phyloP scores from a whole-genome alignment of 805 yeast species.

The Naumovozyma dairenensis region DNA sequence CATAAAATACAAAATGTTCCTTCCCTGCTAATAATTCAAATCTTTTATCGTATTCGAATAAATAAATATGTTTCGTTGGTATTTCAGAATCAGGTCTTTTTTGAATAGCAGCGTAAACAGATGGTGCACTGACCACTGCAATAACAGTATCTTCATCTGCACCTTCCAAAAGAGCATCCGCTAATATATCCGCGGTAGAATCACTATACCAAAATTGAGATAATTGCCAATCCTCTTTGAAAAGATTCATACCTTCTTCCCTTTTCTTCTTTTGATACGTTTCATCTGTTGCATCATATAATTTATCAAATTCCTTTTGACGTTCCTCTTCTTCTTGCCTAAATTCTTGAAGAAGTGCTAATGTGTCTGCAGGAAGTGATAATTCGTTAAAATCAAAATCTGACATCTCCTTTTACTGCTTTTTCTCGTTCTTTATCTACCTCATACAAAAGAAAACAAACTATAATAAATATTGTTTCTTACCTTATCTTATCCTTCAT shows the following conservation, averaged over 20 bases:
- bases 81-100: slow-evolving; percentile 39
- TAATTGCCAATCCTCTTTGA: slow-evolving; percentile 88
- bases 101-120: slow-evolving; percentile 77
- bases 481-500: too few relatives aligned
- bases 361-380: slow-evolving; percentile 37
- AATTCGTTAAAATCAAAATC: too few relatives aligned
- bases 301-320: slow-evolving; percentile 42
- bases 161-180: slow-evolving; percentile 64
- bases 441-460: too few relatives aligned
- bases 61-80: slow-evolving; percentile 62
- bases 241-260: slow-evolving; percentile 53
- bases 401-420: too few relatives aligned
- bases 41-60: slow-evolving; percentile 71
- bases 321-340: slow-evolving; percentile 51
- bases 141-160: slow-evolving; percentile 64
- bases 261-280: slow-evolving; percentile 24
- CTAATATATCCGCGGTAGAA: slow-evolving; percentile 57
- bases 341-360: slow-evolving; percentile 55
- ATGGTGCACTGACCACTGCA: slow-evolving; percentile 80
- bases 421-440: too few relatives aligned
- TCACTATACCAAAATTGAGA: slow-evolving; percentile 89
- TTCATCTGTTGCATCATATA: slow-evolving; percentile 50
- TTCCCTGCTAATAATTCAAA: slow-evolving; percentile 64
- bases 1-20: slow-evolving; percentile 60
- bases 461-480: too few relatives aligned